phyloP scores from a whole-genome alignment of 441 rosid species.

The Omphalea diandra region DNA sequence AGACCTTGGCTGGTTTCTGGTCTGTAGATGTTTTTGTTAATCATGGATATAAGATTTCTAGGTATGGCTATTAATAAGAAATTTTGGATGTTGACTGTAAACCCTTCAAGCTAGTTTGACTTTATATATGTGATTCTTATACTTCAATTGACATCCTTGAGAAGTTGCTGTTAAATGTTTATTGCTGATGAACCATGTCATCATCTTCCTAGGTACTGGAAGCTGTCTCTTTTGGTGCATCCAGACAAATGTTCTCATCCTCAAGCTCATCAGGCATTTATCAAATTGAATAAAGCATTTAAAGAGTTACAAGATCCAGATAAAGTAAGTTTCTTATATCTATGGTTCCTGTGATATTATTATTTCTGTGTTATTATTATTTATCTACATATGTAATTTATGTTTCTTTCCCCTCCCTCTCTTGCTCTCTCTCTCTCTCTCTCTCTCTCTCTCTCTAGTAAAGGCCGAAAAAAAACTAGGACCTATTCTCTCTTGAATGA shows the following conservation, averaged over 20 bases:
- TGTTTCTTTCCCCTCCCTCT: not conserved
- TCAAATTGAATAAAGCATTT: slow-evolving; percentile 79
- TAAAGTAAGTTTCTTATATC: slow-evolving; percentile 12
- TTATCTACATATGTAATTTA: too few relatives aligned
- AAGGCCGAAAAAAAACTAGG: too few relatives aligned
- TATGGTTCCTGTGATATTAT: not conserved
- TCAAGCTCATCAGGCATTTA: slow-evolving; percentile 84
- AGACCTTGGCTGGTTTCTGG: not conserved
- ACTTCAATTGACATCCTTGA: not conserved
- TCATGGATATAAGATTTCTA: not conserved
- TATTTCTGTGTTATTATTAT: too few relatives aligned
- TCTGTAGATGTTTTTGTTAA: not conserved
- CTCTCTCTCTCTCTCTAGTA: too few relatives aligned
- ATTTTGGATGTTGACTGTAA: not conserved
- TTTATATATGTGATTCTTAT: not conserved
- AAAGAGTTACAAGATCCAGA: slow-evolving; percentile 64
- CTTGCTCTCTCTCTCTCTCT: too few relatives aligned
- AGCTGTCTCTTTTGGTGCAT: slow-evolving; percentile 88
- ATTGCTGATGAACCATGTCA: not conserved
- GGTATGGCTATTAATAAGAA: not conserved
- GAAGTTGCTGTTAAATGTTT: not conserved
- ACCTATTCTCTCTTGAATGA: not conserved
- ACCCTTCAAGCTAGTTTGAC: not conserved
- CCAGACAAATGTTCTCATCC: slow-evolving; percentile 98
- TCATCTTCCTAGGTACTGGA: slow-evolving; percentile 70